Evolutionary conservation across 192 early-diverging fungal genomes (phyloP), one percentile per base, ranked within the genome.

Genomic region (Diversispora epigaea): DNA sequence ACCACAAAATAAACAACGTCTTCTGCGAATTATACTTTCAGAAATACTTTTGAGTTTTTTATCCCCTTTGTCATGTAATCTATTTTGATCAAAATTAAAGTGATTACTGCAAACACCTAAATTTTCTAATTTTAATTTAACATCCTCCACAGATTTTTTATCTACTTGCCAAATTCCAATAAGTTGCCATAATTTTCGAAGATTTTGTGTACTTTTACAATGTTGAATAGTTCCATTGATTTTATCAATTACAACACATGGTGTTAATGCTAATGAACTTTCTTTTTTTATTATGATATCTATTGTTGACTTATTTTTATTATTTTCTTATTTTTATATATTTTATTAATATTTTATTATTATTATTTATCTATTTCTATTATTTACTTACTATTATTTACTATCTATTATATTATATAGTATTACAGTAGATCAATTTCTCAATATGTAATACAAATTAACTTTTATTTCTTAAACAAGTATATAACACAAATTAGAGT

Each of bases 81-180:
- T 55, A 52, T 21, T 43, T 15, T 21, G 17, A 70, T 70, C 49
- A 40, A 22, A 25, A 55, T 49, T 54, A 43, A 70, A 70, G 14
- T 70, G 68, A 40, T 5, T 22, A 25, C 19, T 54, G 4, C 47
- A 70, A 0, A 55, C 22, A 39, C 68, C 47, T 32, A 52, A 22
- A 17, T 46, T 66, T 66, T 44, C n/a, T n/a, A 66, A 6, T 44
- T 12, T 10, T 22, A 12, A 2, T 44, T 66, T 14, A 5, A 61
- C 58, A 25, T 61, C 32, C 0, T 7, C 7, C 6, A 56, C 10
- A n/a, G 7, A 0, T 17, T 56, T 56, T 4, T 56, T 56, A 56
- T 56, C 54, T 17, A 56, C 9, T 17, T 56, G 54, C 8, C 22
- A 61, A 3, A 32, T 22, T 61, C 19, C 10, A 40, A 32, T 4